Base-by-base conservation (phyloP, 208 protist species). In the Strigomonas culicis region DNA sequence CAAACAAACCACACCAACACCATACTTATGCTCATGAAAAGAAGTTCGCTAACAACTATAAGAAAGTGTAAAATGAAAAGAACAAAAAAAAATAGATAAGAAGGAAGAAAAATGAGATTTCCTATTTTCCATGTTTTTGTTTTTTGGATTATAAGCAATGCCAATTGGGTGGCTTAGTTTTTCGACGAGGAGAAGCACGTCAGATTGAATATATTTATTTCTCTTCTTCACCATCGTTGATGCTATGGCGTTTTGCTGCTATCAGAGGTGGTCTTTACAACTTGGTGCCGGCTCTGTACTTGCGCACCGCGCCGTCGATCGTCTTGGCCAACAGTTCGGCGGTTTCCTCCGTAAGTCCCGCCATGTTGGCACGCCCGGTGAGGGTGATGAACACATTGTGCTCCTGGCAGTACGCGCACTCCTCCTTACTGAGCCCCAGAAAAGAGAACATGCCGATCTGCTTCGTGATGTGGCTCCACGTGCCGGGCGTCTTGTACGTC, bases 361-460 rank as follows among this genome's bases (percentile, higher is more conserved):
- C 89, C 72, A 95, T 92, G 72, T 92, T 95, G 13, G 89, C 86
- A 41, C 89, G 84, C 0, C 85, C 84, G 6, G 76, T 82, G 2
- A 79, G 55, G 2, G 82, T 82, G 59, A 95, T 88, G 73, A 92
- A 95, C 27, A 91, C 71, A 39, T 84, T 80, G 63, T 84, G 76
- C 49, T 86, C 70, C 44, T 80, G 61, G 65, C 84, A 80, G 62
- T 77, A 83, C 68, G 82, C 66, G 61, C 84, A 95, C 80, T 96
- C 88, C 72, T 82, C 69, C 62, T 80, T 80, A 34, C 77, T 90
- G n/a, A 99, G 85, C 11, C 98, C 97, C 22, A 97, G 93, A 76
- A 90, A 99, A 56, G 95, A 98, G 79, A 99, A 99, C 98, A 99
- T 99, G 70, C 98, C 98, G 49, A 98, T 98, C 83, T 99, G 98